Percentiles rank a stretch among this genome's conserved stretches.
These are phyloP conservation scores for Solanum appendiculatum DNA, from an alignment of 257 asterid species.

Conservation along the genomic window DNA sequence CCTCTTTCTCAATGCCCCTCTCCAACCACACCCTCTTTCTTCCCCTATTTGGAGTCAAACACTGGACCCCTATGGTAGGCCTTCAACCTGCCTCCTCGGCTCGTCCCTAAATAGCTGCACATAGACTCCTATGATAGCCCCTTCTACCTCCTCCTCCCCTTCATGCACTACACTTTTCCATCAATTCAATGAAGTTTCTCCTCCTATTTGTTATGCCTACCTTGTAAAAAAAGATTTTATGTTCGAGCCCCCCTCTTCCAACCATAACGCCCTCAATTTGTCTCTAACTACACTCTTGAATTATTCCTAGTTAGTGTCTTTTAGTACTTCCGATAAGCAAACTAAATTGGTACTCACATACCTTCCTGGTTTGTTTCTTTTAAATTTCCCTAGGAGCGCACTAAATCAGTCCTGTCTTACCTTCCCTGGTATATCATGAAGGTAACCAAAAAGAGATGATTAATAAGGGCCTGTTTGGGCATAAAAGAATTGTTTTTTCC, in stretches of 20 bases:
- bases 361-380: not conserved
- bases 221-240: not conserved
- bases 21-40: not conserved
- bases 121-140: not conserved
- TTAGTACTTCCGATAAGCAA: not conserved
- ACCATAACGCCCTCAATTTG: not conserved
- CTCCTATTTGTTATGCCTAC: not conserved
- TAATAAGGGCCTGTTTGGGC: not conserved
- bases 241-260: not conserved
- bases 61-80: not conserved
- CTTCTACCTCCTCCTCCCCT: not conserved
- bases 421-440: not conserved
- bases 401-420: not conserved
- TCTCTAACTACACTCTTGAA: not conserved
- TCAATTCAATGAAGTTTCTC: not conserved
- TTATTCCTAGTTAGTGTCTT: not conserved
- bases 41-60: not conserved
- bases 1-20: not conserved
- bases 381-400: not conserved
- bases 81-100: not conserved
- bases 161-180: not conserved
- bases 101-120: not conserved
- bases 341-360: not conserved
- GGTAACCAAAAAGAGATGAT: not conserved
- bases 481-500: not conserved